Conservation (phyloP, 192 early-diverging fungal species). For the Pilaira anomala region DNA sequence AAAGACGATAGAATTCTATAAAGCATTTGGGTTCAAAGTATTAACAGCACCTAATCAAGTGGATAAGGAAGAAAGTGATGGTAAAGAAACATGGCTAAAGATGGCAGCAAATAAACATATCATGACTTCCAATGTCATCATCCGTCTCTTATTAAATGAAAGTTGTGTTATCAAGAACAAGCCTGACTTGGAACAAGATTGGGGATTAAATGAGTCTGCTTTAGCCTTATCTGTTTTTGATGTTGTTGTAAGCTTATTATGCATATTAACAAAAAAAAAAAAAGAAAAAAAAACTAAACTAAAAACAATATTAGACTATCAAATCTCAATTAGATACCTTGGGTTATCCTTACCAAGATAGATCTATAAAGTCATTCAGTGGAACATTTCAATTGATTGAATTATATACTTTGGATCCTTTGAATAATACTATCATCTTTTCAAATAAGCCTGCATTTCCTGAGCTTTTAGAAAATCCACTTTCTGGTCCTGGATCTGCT, state of each 20-base stretch:
- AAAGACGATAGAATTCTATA: conserved; percentile 23
- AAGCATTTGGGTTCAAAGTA: conserved; percentile 28
- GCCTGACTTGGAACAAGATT: not conserved
- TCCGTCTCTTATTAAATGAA: not conserved
- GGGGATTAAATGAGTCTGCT: conserved; percentile 1
- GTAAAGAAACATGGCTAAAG: conserved; percentile 9
- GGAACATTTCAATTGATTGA: conserved; percentile 26
- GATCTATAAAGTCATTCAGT: conserved; percentile 17
- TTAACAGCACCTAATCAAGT: conserved; percentile 12
- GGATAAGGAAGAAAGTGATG: not conserved
- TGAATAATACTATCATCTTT: conserved; percentile 79
- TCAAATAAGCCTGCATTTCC: conserved; percentile 48
- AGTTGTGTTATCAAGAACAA: not conserved
- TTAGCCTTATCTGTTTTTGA: conserved; percentile 4
- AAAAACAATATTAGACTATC: conserved; percentile 28
- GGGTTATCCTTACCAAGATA: conserved; percentile 39
- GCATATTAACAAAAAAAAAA: not conserved
- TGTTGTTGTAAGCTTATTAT: not conserved
- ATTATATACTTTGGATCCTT: conserved; percentile 69
- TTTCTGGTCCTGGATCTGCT: not conserved
- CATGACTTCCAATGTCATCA: conserved; percentile 4
- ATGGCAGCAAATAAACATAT: not conserved
- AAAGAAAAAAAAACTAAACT: not conserved
- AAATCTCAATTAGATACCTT: conserved; percentile 29
- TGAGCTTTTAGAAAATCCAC: not conserved